phyloP scores from a whole-genome alignment of 2,329 filamentous ascomycete species.

The Phaeosphaeria sp. region DNA sequence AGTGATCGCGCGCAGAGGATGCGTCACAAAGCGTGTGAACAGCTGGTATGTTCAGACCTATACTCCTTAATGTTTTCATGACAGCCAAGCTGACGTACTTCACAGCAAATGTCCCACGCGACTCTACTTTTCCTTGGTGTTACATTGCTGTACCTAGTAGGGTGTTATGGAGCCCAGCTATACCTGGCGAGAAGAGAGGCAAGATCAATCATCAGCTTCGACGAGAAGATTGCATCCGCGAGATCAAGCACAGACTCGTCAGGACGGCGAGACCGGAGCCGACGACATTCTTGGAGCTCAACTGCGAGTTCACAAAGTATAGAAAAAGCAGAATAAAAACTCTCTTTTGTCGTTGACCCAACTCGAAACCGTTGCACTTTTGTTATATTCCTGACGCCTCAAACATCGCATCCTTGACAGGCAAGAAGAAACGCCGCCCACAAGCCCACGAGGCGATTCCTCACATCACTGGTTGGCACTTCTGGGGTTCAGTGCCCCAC shows the following conservation, averaged over 20 bases:
- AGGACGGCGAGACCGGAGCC: not conserved
- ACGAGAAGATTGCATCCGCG: not conserved
- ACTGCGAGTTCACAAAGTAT: not conserved
- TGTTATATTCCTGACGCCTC: not conserved
- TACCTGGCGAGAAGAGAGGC: not conserved
- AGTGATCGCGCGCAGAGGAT: not conserved
- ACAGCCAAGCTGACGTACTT: not conserved
- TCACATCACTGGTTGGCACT: too few species aligned
- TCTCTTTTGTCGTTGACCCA: not conserved
- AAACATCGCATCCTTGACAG: too few species aligned
- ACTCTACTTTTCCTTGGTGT: not conserved
- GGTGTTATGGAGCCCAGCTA: not conserved
- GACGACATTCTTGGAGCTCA: not conserved
- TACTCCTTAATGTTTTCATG: not conserved
- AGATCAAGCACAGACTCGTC: not conserved
- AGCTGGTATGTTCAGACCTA: not conserved
- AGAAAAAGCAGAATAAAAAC: not conserved
- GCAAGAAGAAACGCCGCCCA: too few species aligned
- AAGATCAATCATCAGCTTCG: not conserved
- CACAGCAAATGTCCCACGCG: not conserved
- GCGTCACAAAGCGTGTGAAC: not conserved
- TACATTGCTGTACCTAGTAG: not conserved
- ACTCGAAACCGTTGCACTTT: not conserved
- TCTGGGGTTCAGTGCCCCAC: too few species aligned
- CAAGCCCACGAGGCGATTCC: too few species aligned